phyloP scores from a whole-genome alignment of 2,329 filamentous ascomycete genomes.

The Mycosphaerella arachidis region DNA sequence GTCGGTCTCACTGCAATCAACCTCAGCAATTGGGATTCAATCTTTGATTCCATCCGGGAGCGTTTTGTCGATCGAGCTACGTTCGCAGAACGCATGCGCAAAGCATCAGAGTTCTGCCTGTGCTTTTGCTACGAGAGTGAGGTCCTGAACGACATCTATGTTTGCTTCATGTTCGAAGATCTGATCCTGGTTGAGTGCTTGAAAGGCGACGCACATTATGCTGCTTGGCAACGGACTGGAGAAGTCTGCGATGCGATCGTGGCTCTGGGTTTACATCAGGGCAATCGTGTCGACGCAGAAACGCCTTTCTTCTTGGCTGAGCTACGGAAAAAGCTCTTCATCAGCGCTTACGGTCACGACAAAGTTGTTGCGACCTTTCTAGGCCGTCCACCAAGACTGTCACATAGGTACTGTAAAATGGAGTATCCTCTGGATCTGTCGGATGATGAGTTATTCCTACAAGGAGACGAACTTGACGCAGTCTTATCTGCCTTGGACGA shows the following conservation, averaged over 20 bases:
- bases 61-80: conserved; percentile 45
- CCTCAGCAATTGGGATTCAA: conserved; percentile 32
- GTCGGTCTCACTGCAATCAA: conserved; percentile 36
- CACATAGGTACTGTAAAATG: conserved; percentile 50
- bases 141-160: conserved; percentile 32
- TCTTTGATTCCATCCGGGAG: conserved; percentile 43
- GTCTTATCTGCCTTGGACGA: conserved; percentile 42
- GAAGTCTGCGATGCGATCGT: conserved; percentile 34
- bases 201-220: conserved; percentile 32
- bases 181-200: conserved; percentile 30
- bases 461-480: conserved; percentile 38
- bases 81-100: conserved; percentile 43
- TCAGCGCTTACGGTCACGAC: conserved; percentile 26
- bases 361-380: conserved; percentile 33
- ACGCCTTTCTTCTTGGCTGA: conserved; percentile 34
- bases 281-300: conserved; percentile 27
- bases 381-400: conserved; percentile 48
- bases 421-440: conserved; percentile 53
- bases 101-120: conserved; percentile 31
- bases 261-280: conserved; percentile 34
- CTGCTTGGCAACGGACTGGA: conserved; percentile 33
- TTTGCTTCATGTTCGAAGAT: conserved; percentile 33
- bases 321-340: conserved; percentile 32
- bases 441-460: conserved; percentile 47
- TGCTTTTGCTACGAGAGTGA: conserved; percentile 35